phyloP scores from a whole-genome alignment of 2,329 filamentous ascomycete species.

The Epicoccum sorghinum region DNA sequence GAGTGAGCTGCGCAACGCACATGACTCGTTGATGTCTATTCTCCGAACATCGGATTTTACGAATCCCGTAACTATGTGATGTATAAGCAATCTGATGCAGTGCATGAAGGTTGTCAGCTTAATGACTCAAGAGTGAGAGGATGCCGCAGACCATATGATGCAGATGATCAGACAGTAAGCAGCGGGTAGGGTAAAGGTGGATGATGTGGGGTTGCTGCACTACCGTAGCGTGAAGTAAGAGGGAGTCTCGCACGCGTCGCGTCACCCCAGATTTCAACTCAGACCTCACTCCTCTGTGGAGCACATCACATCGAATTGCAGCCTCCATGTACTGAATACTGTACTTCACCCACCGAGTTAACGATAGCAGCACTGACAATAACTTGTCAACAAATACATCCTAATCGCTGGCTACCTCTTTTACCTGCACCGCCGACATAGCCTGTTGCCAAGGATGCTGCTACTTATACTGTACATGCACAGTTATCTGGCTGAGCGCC shows the following conservation, averaged over 20 bases:
- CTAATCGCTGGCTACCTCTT: neutral
- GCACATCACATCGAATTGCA: neutral
- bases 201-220: neutral
- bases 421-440: neutral
- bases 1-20: neutral
- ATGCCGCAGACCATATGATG: neutral
- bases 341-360: no score
- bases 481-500: no score
- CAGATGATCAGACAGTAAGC: neutral
- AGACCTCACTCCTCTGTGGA: neutral
- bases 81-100: constrained; percentile 1
- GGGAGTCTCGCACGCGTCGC: neutral
- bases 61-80: constrained; percentile 4
- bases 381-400: neutral
- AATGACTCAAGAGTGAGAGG: neutral
- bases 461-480: no score
- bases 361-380: neutral
- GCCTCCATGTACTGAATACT: no score
- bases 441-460: no score
- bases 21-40: constrained; percentile 6
- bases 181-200: neutral
- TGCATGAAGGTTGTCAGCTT: neutral
- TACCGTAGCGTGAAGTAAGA: neutral
- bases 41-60: constrained; percentile 7
- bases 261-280: neutral